These are phyloP conservation scores for Cordyceps pruinosa DNA, from an alignment of 2,329 filamentous ascomycete genomes.

Conservation along the genomic window DNA sequence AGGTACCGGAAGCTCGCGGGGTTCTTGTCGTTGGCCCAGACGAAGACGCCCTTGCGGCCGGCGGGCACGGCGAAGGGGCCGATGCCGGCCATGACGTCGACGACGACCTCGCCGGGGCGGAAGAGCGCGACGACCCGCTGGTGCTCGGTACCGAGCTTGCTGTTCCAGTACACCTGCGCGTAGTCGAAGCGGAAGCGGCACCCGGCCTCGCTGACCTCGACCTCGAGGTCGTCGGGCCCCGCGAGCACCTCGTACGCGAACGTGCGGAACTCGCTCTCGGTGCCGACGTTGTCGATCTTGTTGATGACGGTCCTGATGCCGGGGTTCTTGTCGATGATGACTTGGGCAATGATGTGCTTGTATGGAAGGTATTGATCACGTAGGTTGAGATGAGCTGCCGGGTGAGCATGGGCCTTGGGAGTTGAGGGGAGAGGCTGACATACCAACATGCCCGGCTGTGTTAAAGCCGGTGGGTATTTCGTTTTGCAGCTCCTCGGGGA, in stretches of 20 bases:
- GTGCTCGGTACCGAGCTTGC: conserved; percentile 83
- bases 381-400: conserved; percentile 78
- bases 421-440: conserved; percentile 21
- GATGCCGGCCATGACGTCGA: conserved; percentile 95
- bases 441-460: conserved; percentile 78
- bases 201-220: conserved; percentile 72
- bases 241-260: conserved; percentile 88
- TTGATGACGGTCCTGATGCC: conserved; percentile 85
- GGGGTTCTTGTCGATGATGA: conserved; percentile 85
- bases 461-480: conserved; percentile 85
- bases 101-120: conserved; percentile 77
- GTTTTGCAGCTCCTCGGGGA: conserved; percentile 72
- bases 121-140: conserved; percentile 71
- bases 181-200: conserved; percentile 94
- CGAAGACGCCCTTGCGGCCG: conserved; percentile 82
- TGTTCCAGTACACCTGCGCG: conserved; percentile 97
- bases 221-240: conserved; percentile 74
- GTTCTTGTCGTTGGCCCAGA: conserved; percentile 96
- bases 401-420: conserved; percentile 7
- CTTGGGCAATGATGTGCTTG: conserved; percentile 76
- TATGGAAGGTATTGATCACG: conserved; percentile 76
- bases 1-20: conserved; percentile 77
- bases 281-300: conserved; percentile 84
- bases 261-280: conserved; percentile 78
- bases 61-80: conserved; percentile 92